Percentiles rank a stretch among this genome's conserved stretches.
Evolutionary conservation across 108 stramenopile genomes (phyloP).

Genomic region (Mediolabrus comicus): DNA sequence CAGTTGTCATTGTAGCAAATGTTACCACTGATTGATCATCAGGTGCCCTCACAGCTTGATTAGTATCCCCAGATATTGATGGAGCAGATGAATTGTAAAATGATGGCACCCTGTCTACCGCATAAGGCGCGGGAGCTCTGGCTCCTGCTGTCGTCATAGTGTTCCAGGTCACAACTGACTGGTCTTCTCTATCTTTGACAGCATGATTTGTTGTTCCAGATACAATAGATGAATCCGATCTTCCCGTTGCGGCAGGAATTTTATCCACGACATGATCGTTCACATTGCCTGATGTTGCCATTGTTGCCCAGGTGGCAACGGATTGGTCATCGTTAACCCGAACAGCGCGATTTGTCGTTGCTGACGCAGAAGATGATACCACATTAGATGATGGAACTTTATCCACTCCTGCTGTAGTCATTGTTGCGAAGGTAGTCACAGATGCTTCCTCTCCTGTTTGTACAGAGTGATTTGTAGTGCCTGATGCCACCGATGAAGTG

Average conservation of each 20-base stretch:
- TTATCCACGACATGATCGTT: conserved; percentile 8
- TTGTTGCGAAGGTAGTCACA: conserved; percentile 30
- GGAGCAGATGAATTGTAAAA: conserved; percentile 1
- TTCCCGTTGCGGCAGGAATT: not conserved
- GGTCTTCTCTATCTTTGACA: conserved; percentile 27
- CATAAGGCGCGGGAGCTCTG: conserved; percentile 1
- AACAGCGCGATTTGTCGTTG: conserved; percentile 19
- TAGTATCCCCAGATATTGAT: conserved; percentile 32
- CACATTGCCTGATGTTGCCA: conserved; percentile 11
- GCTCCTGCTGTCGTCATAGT: conserved; percentile 29
- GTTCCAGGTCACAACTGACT: conserved; percentile 41
- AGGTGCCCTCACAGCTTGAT: conserved; percentile 25
- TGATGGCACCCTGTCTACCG: conserved; percentile 34
- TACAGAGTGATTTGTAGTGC: conserved; percentile 30
- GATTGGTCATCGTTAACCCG: conserved; percentile 38
- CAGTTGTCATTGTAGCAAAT: conserved; percentile 42
- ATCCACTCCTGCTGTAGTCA: conserved; percentile 35
- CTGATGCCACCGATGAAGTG: conserved; percentile 11
- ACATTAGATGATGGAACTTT: not conserved
- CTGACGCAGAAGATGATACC: conserved; percentile 2
- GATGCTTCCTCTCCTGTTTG: conserved; percentile 28
- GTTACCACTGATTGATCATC: conserved; percentile 50
- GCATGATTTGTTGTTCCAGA: conserved; percentile 39
- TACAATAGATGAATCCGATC: conserved; percentile 6
- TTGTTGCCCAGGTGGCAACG: conserved; percentile 42